Conservation (phyloP, 2,329 filamentous ascomycete genomes). For the Sporothrix schenckii region DNA sequence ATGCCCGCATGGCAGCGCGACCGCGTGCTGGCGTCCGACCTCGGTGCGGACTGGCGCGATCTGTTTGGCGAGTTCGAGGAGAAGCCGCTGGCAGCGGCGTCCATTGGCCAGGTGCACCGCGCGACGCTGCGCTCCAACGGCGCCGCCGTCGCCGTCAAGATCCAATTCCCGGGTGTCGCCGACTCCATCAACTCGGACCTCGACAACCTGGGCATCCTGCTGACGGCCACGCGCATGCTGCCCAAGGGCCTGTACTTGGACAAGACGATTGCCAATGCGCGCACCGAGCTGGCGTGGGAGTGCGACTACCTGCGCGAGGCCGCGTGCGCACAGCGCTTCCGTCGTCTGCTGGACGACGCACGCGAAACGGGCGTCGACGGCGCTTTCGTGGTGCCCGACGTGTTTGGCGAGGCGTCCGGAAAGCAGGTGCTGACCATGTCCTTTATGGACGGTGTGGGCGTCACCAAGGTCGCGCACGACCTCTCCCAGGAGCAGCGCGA, state of each 20-base stretch:
- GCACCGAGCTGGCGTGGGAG: constrained; percentile 92
- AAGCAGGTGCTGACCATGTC: constrained; percentile 71
- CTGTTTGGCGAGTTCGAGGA: constrained; percentile 86
- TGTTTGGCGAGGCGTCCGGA: constrained; percentile 37
- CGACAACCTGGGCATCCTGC: constrained; percentile 86
- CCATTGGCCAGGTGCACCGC: constrained; percentile 93
- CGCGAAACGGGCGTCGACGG: constrained; percentile 39
- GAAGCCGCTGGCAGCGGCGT: constrained; percentile 89
- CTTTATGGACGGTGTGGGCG: constrained; percentile 81
- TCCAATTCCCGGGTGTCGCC: constrained; percentile 95
- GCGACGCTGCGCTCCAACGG: constrained; percentile 76
- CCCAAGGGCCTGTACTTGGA: constrained; percentile 92
- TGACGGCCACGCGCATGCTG: constrained; percentile 86
- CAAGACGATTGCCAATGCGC: constrained; percentile 95
- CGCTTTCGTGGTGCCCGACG: constrained; percentile 72
- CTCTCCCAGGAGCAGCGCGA: constrained; percentile 84
- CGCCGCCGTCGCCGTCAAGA: constrained; percentile 84
- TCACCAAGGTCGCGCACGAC: constrained; percentile 71
- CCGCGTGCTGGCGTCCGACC: constrained; percentile 74
- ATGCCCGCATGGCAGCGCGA: constrained; percentile 95
- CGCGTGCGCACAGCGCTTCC: constrained; percentile 75
- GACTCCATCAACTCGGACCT: constrained; percentile 96
- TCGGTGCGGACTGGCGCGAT: constrained; percentile 82
- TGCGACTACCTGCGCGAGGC: constrained; percentile 94
- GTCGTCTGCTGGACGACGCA: constrained; percentile 65